These are phyloP conservation scores for Globisporangium carolinianum DNA, from an alignment of 352 stramenopile genomes.

Conservation along the genomic window DNA sequence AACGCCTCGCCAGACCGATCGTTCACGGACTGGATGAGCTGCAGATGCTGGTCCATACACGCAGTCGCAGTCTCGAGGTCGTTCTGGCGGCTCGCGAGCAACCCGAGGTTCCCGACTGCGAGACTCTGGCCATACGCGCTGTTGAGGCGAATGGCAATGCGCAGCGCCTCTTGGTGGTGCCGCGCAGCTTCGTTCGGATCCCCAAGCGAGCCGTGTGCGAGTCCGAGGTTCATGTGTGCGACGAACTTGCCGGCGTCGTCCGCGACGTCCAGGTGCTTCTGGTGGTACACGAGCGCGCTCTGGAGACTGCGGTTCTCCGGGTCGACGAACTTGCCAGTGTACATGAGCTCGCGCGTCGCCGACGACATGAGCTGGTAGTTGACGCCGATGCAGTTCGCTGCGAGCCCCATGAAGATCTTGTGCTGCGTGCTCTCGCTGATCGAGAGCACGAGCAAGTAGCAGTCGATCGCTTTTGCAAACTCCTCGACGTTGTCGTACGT, in stretches of 20 bases:
- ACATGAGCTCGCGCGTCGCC: slow-evolving; percentile 47
- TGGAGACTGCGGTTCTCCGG: slow-evolving; percentile 35
- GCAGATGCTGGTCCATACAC: slow-evolving; percentile 88
- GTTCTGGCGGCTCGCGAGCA: slow-evolving; percentile 78
- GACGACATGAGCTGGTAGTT: slow-evolving; percentile 79
- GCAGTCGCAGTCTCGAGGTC: slow-evolving; percentile 70
- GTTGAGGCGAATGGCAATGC: slow-evolving; percentile 79
- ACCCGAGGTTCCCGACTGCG: slow-evolving; percentile 81
- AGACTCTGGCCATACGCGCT: slow-evolving; percentile 82
- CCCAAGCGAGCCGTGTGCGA: slow-evolving; percentile 65
- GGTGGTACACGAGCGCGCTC: slow-evolving; percentile 53
- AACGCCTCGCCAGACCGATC: slow-evolving; percentile 74
- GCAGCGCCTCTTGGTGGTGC: slow-evolving; percentile 84
- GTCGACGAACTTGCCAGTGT: slow-evolving; percentile 71
- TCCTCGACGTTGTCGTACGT: slow-evolving; percentile 86
- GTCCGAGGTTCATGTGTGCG: slow-evolving; percentile 79
- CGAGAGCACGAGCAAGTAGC: slow-evolving; percentile 79
- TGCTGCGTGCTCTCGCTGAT: slow-evolving; percentile 82
- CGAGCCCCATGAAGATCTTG: slow-evolving; percentile 62
- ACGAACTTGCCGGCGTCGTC: slow-evolving; percentile 86
- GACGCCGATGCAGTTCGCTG: slow-evolving; percentile 86
- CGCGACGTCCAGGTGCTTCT: slow-evolving; percentile 68
- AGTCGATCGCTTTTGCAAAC: slow-evolving; percentile 77
- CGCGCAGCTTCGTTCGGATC: slow-evolving; percentile 63
- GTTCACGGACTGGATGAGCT: slow-evolving; percentile 82